phyloP scores from a whole-genome alignment of 2,329 filamentous ascomycete genomes.

The Coniochaeta ligniaria region DNA sequence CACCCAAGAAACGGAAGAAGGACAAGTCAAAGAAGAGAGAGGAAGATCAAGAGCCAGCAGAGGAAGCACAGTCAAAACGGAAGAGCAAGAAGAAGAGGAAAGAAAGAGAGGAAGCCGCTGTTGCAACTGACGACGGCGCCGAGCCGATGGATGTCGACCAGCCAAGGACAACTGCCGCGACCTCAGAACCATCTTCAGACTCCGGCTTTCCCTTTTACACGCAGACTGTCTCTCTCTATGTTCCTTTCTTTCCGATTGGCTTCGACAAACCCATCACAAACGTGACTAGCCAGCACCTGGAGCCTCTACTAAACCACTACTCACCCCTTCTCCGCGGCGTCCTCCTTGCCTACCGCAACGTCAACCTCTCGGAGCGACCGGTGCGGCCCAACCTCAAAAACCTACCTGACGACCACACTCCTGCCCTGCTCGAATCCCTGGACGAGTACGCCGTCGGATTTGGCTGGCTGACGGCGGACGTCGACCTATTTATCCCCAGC shows the following conservation, averaged over 20 bases:
- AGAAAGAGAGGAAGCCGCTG: not conserved
- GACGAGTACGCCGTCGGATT: constrained; percentile 84
- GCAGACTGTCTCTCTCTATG: constrained; percentile 74
- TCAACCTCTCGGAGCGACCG: constrained; percentile 55
- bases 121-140: constrained; percentile 10
- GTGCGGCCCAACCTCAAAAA: constrained; percentile 34
- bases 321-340: constrained; percentile 66
- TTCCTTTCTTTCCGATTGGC: constrained; percentile 65
- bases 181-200: constrained; percentile 13
- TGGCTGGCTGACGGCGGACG: constrained; percentile 81
- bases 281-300: constrained; percentile 66
- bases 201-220: constrained; percentile 65
- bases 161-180: constrained; percentile 23
- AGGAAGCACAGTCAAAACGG: constrained; percentile 8
- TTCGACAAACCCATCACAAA: constrained; percentile 64
- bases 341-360: constrained; percentile 66
- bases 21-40: constrained; percentile 20
- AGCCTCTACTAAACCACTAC: constrained; percentile 69
- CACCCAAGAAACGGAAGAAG: constrained; percentile 30
- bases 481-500: constrained; percentile 73
- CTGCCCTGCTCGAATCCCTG: constrained; percentile 40
- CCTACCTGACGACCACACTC: constrained; percentile 39
- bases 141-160: constrained; percentile 34
- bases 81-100: constrained; percentile 15
- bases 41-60: not conserved